Percentiles rank a stretch among this genome's conserved stretches.
These are phyloP conservation scores for Hypoxylon lienhwacheense DNA, from an alignment of 495 filamentous ascomycete genomes.

Conservation along the genomic window DNA sequence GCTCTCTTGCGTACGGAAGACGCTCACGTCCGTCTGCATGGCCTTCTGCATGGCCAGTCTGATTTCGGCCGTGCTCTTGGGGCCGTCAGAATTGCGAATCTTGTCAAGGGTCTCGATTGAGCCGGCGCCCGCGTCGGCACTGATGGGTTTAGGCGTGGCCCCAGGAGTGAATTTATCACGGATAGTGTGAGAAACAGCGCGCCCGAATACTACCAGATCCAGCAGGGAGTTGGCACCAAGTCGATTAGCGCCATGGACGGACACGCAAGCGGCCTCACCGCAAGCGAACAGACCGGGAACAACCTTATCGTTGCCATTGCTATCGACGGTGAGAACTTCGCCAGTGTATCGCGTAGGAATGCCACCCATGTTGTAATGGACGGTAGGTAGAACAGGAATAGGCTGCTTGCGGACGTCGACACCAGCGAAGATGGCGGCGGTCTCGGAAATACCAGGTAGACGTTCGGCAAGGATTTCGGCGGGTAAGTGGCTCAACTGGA, in stretches of 20 bases:
- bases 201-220: conserved; percentile 94
- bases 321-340: conserved; percentile 86
- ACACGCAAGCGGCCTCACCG: conserved; percentile 96
- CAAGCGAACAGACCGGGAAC: conserved; percentile 95
- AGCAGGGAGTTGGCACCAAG: conserved; percentile 97
- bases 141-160: conserved; percentile 69
- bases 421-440: conserved; percentile 92
- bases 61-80: conserved; percentile 84
- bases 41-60: conserved; percentile 93
- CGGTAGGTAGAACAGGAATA: conserved; percentile 94
- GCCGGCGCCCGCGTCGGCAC: conserved; percentile 81
- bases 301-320: conserved; percentile 82
- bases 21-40: conserved; percentile 95
- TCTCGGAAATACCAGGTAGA: conserved; percentile 97
- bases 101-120: conserved; percentile 85
- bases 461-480: conserved; percentile 89
- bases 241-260: conserved; percentile 96
- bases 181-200: conserved; percentile 93
- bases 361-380: conserved; percentile 99
- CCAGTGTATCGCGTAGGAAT: conserved; percentile 97
- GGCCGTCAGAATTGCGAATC: conserved; percentile 78
- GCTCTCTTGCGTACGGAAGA: conserved; percentile 93
- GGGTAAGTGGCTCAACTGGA: conserved; percentile 92
- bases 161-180: conserved; percentile 85
- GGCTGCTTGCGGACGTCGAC: conserved; percentile 96